phyloP scores from a whole-genome alignment of 2,329 filamentous ascomycete species.

The Xylaria sp. region DNA sequence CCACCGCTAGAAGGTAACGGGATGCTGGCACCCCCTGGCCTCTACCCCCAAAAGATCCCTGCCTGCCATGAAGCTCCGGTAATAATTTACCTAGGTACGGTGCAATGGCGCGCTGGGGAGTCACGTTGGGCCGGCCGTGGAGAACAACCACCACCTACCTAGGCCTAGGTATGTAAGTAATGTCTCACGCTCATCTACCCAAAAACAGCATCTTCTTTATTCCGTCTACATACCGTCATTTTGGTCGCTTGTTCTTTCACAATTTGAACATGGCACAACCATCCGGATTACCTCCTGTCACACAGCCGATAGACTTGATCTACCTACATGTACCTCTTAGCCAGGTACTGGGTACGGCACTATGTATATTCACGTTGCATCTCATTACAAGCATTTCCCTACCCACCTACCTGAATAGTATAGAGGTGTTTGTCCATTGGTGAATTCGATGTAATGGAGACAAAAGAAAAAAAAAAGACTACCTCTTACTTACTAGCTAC shows the following conservation, averaged over 20 bases:
- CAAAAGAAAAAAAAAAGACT: slow-evolving; percentile 9
- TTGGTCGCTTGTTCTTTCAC: neutral
- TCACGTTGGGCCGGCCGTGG: slow-evolving; percentile 37
- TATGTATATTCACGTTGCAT: neutral
- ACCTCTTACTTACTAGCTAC: neutral
- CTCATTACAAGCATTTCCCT: neutral
- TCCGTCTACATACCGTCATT: neutral
- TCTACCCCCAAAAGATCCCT: slow-evolving; percentile 32
- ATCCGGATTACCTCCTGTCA: neutral
- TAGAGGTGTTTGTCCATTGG: neutral
- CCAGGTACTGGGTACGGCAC: too few relatives aligned
- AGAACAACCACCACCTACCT: slow-evolving; percentile 15
- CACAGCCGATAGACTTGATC: neutral
- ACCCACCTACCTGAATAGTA: neutral
- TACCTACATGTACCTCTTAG: neutral
- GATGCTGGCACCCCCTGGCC: slow-evolving; percentile 32
- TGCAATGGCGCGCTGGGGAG: slow-evolving; percentile 29
- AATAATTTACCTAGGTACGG: slow-evolving; percentile 39
- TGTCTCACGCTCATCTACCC: slow-evolving; percentile 23
- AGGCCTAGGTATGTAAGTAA: neutral
- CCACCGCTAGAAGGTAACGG: slow-evolving; percentile 17
- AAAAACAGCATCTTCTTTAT: slow-evolving; percentile 7
- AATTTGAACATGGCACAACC: neutral
- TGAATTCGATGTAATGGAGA: neutral
- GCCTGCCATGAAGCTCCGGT: slow-evolving; percentile 42